Conservation (phyloP, 2,329 filamentous ascomycete species). For the Penicillium sclerotiorum region DNA sequence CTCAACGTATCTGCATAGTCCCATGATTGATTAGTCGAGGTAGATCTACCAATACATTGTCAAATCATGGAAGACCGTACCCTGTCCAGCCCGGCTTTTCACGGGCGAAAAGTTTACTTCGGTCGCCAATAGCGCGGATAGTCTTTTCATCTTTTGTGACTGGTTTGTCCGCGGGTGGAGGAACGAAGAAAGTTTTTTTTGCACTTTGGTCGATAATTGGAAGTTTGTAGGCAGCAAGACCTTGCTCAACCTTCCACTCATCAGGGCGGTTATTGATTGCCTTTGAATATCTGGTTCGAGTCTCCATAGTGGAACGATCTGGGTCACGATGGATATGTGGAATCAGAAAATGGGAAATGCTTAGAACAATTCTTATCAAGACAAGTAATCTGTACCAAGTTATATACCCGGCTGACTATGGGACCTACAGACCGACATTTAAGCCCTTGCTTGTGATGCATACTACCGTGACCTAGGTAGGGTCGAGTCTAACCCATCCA, state of each 20-base stretch:
- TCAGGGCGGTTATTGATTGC: conserved; percentile 38
- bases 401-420: background rate
- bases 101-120: conserved; percentile 43
- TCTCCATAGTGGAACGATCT: background rate
- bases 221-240: conserved; percentile 50
- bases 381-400: background rate
- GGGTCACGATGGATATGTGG: background rate
- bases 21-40: conserved; percentile 2
- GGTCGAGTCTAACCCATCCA: background rate
- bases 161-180: conserved; percentile 27
- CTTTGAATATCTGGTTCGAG: background rate
- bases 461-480: too few relatives aligned
- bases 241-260: conserved; percentile 60
- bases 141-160: conserved; percentile 46
- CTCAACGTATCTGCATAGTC: conserved; percentile 58
- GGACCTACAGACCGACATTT: background rate
- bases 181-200: conserved; percentile 34
- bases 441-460: background rate
- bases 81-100: conserved; percentile 53
- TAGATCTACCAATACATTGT: background rate
- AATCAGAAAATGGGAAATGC: background rate
- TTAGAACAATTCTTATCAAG: background rate
- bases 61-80: conserved; percentile 18
- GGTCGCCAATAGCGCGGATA: conserved; percentile 46
- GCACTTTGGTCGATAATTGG: conserved; percentile 53